These are phyloP conservation scores for Erythrophleum fordii DNA, from an alignment of 306 rosid species.

Conservation along the genomic window DNA sequence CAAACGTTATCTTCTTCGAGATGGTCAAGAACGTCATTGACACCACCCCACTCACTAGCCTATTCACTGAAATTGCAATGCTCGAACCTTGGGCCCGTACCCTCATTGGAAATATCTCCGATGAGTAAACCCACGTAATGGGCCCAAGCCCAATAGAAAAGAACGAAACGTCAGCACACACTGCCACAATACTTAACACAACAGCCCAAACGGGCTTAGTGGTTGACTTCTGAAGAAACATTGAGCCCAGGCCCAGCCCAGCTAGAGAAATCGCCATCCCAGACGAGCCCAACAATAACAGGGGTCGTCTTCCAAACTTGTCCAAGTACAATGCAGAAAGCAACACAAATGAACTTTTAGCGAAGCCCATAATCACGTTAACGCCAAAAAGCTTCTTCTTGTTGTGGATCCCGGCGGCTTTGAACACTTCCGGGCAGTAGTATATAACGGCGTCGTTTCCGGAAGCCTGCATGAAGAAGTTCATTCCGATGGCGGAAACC, in stretches of 20 bases:
- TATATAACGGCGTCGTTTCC: conserved; percentile 92
- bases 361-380: conserved; percentile 70
- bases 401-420: conserved; percentile 58
- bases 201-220: conserved; percentile 66
- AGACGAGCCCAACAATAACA: conserved; percentile 64
- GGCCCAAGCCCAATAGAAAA: conserved; percentile 92
- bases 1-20: conserved; percentile 62
- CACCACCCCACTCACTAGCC: conserved; percentile 75
- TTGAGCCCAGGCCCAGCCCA: conserved; percentile 71
- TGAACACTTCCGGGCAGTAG: conserved; percentile 76
- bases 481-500: conserved; percentile 70
- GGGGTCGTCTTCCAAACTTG: conserved; percentile 68
- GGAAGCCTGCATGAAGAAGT: conserved; percentile 93
- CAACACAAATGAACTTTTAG: conserved; percentile 61
- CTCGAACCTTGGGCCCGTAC: conserved; percentile 82
- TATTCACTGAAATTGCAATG: conserved; percentile 70
- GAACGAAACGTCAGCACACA: conserved; percentile 67
- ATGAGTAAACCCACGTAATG: conserved; percentile 76
- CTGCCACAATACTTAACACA: conserved; percentile 52
- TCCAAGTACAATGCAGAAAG: conserved; percentile 68
- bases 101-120: conserved; percentile 70
- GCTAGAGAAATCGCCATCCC: conserved; percentile 67
- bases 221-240: conserved; percentile 33
- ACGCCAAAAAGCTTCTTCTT: conserved; percentile 65
- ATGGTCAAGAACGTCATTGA: conserved; percentile 72